Evolutionary conservation across 345 rosid species (phyloP), one percentile per base, ranked within the genome.

Genomic region (Sisymbrium altissimum): DNA sequence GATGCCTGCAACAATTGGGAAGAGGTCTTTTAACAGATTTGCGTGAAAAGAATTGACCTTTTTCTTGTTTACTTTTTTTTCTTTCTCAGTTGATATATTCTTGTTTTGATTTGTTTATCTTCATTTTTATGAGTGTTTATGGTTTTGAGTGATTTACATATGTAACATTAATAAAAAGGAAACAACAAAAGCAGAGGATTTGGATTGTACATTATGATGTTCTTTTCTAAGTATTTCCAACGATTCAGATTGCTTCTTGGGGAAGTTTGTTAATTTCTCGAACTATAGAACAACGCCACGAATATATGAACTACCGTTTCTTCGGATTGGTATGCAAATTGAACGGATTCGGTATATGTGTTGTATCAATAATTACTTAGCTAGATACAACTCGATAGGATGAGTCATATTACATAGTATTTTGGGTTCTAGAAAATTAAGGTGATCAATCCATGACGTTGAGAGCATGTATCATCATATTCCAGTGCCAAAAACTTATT

Each of bases 1-100:
- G 0, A 84, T 93, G 93, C 98, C 96, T 57, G 89, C 88, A 12
- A 73, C 86, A 0, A 78, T 89, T 55, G 97, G 90, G 54, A 86
- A 89, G 79, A 90, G 79, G 79, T 81, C 93, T 49, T 95, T 95
- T 91, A 95, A 92, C 89, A 78, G 97, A 87, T 95, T 87, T 80
- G 99, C 86, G 85, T 94, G 96, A 94, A 14, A 23, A 44, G 46
- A 13, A 0, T 38, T 66, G 59, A 57, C 35, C 5, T 4, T 41
- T 6, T 7, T 1, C 5, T 58, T 10, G 0, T 35, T 27, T 17
- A 7, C 44, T n/a, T 11, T 14, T 17, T 9, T 52, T 12, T 8
- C 2, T 33, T 41, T 27, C 13, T 49, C 36, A 10, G 43, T 53
- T 73, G 54, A 4, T n/a, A n/a, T n/a, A n/a, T 58, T 50, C 62